phyloP scores from a whole-genome alignment of 768 basidiomycete species.

The Asterophora parasitica region DNA sequence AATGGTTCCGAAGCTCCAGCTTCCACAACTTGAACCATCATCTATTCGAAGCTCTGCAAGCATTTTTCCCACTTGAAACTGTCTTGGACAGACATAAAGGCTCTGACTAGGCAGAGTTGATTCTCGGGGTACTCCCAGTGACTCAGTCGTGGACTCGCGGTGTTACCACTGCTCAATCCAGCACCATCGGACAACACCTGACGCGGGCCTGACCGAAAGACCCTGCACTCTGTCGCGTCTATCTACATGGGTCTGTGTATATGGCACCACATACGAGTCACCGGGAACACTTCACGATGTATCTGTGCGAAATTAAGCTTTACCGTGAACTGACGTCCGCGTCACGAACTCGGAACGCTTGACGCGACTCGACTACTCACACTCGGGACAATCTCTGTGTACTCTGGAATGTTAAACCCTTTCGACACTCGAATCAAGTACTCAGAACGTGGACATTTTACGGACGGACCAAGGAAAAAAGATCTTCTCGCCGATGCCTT shows the following conservation, averaged over 20 bases:
- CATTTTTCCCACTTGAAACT: not conserved
- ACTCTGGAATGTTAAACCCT: not conserved
- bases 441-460: not conserved
- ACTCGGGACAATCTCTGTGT: not conserved
- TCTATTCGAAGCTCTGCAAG: not conserved
- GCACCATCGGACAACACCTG: too few relatives aligned
- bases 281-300: too few relatives aligned
- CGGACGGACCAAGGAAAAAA: conserved; percentile 2
- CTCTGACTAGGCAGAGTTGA: not conserved
- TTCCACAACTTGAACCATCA: not conserved
- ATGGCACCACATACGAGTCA: too few relatives aligned
- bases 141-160: not conserved
- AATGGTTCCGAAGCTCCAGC: too few relatives aligned
- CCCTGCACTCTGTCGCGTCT: not conserved
- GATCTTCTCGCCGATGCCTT: not conserved
- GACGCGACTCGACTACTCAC: too few relatives aligned
- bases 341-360: too few relatives aligned
- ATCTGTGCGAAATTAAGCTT: too few relatives aligned
- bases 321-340: too few relatives aligned
- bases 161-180: conserved; percentile 2
- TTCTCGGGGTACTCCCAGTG: too few relatives aligned
- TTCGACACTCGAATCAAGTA: too few relatives aligned
- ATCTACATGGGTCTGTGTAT: not conserved
- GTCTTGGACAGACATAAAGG: not conserved
- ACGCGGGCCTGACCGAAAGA: conserved; percentile 10